Evolutionary conservation across 495 filamentous ascomycete genomes (phyloP).

Genomic region (Diplogelasinospora grovesii): DNA sequence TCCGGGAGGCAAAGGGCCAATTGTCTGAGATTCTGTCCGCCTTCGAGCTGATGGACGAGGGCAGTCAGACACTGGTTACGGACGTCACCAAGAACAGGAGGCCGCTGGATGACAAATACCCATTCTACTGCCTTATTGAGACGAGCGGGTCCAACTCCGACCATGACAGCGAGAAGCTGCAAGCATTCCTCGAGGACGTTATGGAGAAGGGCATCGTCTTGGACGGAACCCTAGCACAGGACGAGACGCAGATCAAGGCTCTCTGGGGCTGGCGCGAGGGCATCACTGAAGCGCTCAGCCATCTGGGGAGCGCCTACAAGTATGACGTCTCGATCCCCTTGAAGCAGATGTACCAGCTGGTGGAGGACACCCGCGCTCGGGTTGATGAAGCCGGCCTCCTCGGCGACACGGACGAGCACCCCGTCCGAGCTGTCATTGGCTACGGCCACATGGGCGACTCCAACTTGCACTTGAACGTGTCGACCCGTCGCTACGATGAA

Average conservation of each 20-base stretch:
- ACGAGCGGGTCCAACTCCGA: constrained; percentile 91
- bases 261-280: constrained; percentile 94
- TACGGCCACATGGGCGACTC: constrained; percentile 98
- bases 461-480: constrained; percentile 88
- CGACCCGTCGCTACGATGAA: constrained; percentile 75
- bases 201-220: constrained; percentile 76
- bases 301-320: constrained; percentile 95
- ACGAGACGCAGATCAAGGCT: constrained; percentile 78
- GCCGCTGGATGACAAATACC: constrained; percentile 74
- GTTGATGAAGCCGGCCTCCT: constrained; percentile 68
- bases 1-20: constrained; percentile 78
- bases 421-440: constrained; percentile 83
- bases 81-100: constrained; percentile 66
- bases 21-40: constrained; percentile 93
- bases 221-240: constrained; percentile 85
- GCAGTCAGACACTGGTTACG: constrained; percentile 68
- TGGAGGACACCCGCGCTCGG: constrained; percentile 70
- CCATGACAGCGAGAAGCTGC: constrained; percentile 83
- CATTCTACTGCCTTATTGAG: constrained; percentile 95
- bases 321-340: constrained; percentile 96
- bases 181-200: constrained; percentile 79
- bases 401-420: constrained; percentile 67
- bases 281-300: constrained; percentile 78
- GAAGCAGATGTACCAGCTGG: constrained; percentile 76
- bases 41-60: constrained; percentile 92